Evolutionary conservation across 768 basidiomycete species (phyloP).

Genomic region (Coprinellus aureogranulatus): DNA sequence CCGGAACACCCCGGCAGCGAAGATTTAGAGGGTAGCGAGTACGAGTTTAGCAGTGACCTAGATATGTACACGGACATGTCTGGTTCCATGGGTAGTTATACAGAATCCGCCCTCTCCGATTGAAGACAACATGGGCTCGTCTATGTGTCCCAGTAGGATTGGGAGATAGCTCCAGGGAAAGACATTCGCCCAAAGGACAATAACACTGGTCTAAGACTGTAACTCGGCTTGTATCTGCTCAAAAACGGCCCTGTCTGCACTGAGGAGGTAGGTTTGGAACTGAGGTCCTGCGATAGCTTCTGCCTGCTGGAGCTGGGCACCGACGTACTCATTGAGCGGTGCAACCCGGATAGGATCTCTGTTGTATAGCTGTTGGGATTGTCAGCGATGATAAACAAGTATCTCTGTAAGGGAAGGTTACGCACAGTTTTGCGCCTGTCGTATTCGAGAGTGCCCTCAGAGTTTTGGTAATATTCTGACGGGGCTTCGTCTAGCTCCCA

Average conservation of each 20-base stretch:
- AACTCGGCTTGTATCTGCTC: conserved; percentile 64
- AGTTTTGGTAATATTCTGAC: conserved; percentile 55
- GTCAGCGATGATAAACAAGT: conserved; percentile 6
- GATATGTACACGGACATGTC: conserved; percentile 55
- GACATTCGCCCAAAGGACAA: too few species aligned
- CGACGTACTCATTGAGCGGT: conserved; percentile 62
- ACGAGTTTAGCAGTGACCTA: conserved; percentile 57
- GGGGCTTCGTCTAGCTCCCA: conserved; percentile 72
- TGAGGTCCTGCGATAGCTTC: conserved; percentile 57
- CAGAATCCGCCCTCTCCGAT: conserved; percentile 45
- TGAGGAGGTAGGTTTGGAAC: conserved; percentile 63
- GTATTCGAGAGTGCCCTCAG: conserved; percentile 72
- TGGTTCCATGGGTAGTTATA: conserved; percentile 53
- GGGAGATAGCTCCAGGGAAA: too few species aligned
- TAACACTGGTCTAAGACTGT: neutral
- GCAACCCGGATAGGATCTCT: conserved; percentile 69
- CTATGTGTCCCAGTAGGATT: too few species aligned
- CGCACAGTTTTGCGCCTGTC: conserved; percentile 70
- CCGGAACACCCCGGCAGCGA: conserved; percentile 31
- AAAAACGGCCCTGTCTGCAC: conserved; percentile 72
- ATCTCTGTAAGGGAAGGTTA: conserved; percentile 7
- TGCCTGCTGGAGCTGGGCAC: conserved; percentile 58
- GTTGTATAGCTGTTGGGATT: conserved; percentile 53
- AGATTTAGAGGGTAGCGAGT: conserved; percentile 45
- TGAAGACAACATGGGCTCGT: conserved; percentile 11